Evolutionary conservation across 2,329 filamentous ascomycete genomes (phyloP).

Genomic region (Fusarium sp.): DNA sequence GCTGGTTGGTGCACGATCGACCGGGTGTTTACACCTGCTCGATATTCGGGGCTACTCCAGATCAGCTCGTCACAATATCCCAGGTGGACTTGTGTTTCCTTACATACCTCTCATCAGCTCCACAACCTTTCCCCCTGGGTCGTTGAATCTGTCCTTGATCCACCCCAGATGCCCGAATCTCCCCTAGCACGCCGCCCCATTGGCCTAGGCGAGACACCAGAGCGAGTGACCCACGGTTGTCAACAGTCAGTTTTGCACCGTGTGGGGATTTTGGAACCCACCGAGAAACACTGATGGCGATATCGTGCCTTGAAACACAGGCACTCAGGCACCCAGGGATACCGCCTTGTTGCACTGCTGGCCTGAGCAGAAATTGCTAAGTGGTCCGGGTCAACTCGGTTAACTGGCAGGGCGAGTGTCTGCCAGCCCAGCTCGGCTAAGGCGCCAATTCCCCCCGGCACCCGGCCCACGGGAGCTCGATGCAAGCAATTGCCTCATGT

Average conservation of each 20-base stretch:
- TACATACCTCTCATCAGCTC: constrained; percentile 43
- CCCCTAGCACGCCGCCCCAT: constrained; percentile 26
- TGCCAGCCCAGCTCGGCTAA: constrained; percentile 38
- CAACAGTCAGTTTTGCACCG: constrained; percentile 46
- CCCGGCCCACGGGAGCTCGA: constrained; percentile 44
- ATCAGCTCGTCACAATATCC: constrained; percentile 10
- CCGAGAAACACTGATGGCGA: constrained; percentile 27
- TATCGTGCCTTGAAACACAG: constrained; percentile 44
- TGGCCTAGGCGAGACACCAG: constrained; percentile 35
- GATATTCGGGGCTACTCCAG: constrained; percentile 25
- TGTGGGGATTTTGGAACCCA: constrained; percentile 40
- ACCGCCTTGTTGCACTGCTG: constrained; percentile 24
- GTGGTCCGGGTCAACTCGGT: constrained; percentile 41
- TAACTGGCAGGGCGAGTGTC: constrained; percentile 40
- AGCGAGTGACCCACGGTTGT: constrained; percentile 36
- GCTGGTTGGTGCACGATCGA: constrained; percentile 7
- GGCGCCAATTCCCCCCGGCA: constrained; percentile 41
- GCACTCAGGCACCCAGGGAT: constrained; percentile 33
- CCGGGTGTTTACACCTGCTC: constrained; percentile 23
- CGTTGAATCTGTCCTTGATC: constrained; percentile 33
- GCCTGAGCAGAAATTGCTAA: constrained; percentile 18
- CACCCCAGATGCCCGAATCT: constrained; percentile 28
- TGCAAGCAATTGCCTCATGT: constrained; percentile 43
- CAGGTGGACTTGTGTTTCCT: constrained; percentile 40
- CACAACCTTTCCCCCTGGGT: constrained; percentile 37